Base-by-base conservation (phyloP, 441 rosid species). In the Flueggea neowawraea region DNA sequence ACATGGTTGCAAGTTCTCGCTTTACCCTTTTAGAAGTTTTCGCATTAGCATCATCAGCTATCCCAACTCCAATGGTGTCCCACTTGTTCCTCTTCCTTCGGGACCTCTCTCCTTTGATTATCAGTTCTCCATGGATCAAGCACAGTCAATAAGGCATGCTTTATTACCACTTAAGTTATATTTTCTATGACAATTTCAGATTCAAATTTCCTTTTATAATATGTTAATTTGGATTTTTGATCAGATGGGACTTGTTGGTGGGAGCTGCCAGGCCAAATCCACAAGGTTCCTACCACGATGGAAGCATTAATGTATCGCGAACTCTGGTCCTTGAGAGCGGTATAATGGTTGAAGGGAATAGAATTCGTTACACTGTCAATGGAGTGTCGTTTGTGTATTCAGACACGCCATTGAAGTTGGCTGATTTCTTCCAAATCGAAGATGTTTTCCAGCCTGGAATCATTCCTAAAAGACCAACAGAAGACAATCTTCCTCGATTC, bases 201-300 rank as follows among this genome's bases (percentile, higher is more conserved):
- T 36, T 22, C 28, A 43, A 6, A 43, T 43, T 6, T 43, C 8
- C 12, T 43, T 43, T 6, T 43, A 10, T 47, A 47, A 11, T 47
- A 4, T 47, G 50, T 47, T 14, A 0, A 9, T 47, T 4, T 47
- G 12, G 3, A 43, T 1, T 55, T 47, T 60, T 60, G 4, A 45
- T 54, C 62, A 63, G 76, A 57, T 74, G 83, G 80, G 61, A 76
- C 68, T 62, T 79, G 65, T 10, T 66, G 15, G 63, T 57, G 15
- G 71, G 72, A 55, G 77, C 80, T 16, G 82, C 81, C 0, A 69
- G 82, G 79, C 63, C 75, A 16, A 74, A 76, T 62, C 83, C 75
- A 0, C 81, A 79, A 65, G 86, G 86, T n/a, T 78, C 78, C 0
- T 81, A 54, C 32, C 73, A 69, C 39, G 66, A 68, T 2, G 77